Percentiles rank a stretch among this genome's conserved stretches.
Evolutionary conservation across 2,329 filamentous ascomycete genomes (phyloP).

Genomic region (Ophiostoma sp.): DNA sequence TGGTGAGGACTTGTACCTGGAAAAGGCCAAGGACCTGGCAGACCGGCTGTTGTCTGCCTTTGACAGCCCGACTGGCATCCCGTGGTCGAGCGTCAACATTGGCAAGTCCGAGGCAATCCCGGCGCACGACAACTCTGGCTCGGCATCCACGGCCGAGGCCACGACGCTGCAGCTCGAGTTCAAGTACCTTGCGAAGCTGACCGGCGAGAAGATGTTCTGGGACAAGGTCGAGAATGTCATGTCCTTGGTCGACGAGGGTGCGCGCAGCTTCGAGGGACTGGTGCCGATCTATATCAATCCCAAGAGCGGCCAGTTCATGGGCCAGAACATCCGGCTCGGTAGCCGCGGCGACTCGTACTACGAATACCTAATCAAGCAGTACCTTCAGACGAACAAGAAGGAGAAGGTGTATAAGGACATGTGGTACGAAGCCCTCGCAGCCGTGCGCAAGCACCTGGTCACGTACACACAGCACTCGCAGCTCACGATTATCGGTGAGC

Average conservation of each 20-base stretch:
- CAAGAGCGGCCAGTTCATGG: conserved; percentile 69
- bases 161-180: conserved; percentile 91
- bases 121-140: conserved; percentile 78
- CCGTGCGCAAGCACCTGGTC: conserved; percentile 85
- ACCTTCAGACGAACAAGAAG: conserved; percentile 82
- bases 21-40: conserved; percentile 90
- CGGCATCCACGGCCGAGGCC: conserved; percentile 89
- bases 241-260: conserved; percentile 81
- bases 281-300: conserved; percentile 89
- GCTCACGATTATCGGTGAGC: conserved; percentile 86
- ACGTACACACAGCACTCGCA: conserved; percentile 77
- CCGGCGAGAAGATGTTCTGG: conserved; percentile 90
- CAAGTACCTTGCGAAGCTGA: conserved; percentile 93
- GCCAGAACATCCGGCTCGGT: conserved; percentile 81
- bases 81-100: conserved; percentile 85
- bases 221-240: conserved; percentile 87
- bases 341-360: conserved; percentile 97
- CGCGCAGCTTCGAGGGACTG: conserved; percentile 68
- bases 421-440: conserved; percentile 81
- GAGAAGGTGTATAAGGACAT: conserved; percentile 84
- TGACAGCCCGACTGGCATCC: conserved; percentile 78
- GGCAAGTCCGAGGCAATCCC: conserved; percentile 68
- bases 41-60: conserved; percentile 84
- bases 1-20: conserved; percentile 87
- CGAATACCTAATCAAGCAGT: conserved; percentile 98